Conservation (phyloP, 352 stramenopile species). For the Saprolegnia diclina region DNA sequence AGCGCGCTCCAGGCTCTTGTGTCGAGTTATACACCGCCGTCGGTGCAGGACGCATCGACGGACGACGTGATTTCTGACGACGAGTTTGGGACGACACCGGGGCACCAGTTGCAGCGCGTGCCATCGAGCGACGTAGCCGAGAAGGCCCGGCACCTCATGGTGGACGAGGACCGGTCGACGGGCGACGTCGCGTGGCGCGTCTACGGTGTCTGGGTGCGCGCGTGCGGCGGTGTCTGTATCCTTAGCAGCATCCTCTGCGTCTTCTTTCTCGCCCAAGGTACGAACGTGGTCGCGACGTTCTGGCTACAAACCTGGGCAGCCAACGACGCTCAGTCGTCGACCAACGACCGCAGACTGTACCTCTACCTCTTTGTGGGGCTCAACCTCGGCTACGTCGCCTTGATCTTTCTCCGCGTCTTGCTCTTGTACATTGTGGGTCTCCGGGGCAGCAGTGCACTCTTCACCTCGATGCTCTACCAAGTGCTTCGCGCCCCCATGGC, state of each 20-base stretch:
- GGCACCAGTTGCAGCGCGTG: conserved; percentile 29
- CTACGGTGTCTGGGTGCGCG: conserved; percentile 57
- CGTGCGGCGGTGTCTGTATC: conserved; percentile 48
- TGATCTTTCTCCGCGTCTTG: conserved; percentile 40
- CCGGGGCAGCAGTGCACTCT: conserved; percentile 43
- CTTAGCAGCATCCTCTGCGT: conserved; percentile 44
- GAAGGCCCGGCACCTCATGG: conserved; percentile 39
- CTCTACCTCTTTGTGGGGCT: conserved; percentile 78
- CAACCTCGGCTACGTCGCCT: conserved; percentile 53
- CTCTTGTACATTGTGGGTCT: conserved; percentile 55
- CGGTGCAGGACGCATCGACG: conserved; percentile 28
- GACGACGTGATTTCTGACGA: conserved; percentile 6
- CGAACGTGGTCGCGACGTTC: conserved; percentile 53
- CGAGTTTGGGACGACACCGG: conserved; percentile 28
- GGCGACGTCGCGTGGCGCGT: conserved; percentile 64
- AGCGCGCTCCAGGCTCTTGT: conserved; percentile 48
- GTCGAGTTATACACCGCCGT: conserved; percentile 37
- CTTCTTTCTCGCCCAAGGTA: conserved; percentile 47
- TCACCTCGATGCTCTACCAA: conserved; percentile 42
- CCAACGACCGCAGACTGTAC: conserved; percentile 38
- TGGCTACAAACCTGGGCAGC: conserved; percentile 94
- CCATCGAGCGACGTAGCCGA: conserved; percentile 48
- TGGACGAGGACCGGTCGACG: conserved; percentile 55
- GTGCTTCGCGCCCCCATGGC: conserved; percentile 71
- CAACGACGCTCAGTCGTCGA: conserved; percentile 38